Conservation (phyloP, 2,329 filamentous ascomycete genomes). For the Thermothelomyces thermophilus region DNA sequence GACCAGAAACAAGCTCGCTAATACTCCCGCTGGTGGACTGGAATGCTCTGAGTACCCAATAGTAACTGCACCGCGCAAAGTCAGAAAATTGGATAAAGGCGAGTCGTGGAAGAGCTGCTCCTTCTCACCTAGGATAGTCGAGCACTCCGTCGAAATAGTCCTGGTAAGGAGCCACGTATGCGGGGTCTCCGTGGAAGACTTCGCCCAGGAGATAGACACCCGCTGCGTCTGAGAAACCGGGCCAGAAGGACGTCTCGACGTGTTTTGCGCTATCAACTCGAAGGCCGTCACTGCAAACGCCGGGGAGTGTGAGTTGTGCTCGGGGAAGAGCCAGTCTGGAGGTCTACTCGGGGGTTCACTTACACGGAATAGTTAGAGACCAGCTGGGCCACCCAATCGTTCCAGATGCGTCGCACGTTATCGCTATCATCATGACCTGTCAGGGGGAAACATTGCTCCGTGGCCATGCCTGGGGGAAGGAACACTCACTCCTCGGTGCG, state of each 20-base stretch:
- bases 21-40: constrained; percentile 29
- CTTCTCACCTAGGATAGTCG: constrained; percentile 41
- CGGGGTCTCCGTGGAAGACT: constrained; percentile 41
- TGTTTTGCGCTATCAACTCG: constrained; percentile 45
- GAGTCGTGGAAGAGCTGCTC: background rate
- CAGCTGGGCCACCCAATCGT: constrained; percentile 22
- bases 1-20: constrained; percentile 29
- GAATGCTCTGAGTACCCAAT: constrained; percentile 27
- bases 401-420: constrained; percentile 21
- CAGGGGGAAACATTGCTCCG: background rate
- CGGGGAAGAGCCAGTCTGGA: background rate
- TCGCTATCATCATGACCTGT: background rate
- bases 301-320: background rate
- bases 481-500: constrained; percentile 35
- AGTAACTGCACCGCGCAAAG: constrained; percentile 20
- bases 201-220: constrained; percentile 47
- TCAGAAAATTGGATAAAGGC: background rate
- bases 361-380: constrained; percentile 23
- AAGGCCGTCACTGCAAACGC: constrained; percentile 38
- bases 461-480: background rate
- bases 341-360: background rate
- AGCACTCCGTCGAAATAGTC: constrained; percentile 41
- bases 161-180: constrained; percentile 40
- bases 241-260: constrained; percentile 43
- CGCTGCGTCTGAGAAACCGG: constrained; percentile 37